A percentile compares a stretch with the other conserved stretches of the same genome.
phyloP scores from a whole-genome alignment of 2,329 filamentous ascomycete genomes.

The Pseudocercospora fuligena region DNA sequence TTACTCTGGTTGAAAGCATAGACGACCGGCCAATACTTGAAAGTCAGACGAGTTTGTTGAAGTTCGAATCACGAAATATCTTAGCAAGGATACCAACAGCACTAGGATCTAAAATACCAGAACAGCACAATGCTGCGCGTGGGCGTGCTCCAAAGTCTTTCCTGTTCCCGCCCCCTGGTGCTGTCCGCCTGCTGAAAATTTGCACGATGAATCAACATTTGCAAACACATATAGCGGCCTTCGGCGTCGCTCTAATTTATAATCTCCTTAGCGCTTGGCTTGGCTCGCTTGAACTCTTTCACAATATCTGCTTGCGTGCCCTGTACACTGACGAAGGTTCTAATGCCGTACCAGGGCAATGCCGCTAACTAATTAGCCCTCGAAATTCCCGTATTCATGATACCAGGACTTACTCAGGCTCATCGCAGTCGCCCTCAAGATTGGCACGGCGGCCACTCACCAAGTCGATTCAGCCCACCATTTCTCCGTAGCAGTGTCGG shows the following conservation, averaged over 20 bases:
- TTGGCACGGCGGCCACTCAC: no score
- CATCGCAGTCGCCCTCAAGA: no score
- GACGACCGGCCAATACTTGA: background rate
- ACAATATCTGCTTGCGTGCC: no score
- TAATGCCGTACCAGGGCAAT: no score
- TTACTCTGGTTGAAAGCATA: slow-evolving; percentile 1
- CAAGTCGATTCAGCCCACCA: no score
- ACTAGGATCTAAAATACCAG: background rate
- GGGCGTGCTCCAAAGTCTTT: background rate
- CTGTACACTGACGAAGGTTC: no score
- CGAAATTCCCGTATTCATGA: no score
- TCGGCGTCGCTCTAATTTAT: background rate
- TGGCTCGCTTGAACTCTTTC: no score
- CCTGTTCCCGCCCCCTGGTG: background rate
- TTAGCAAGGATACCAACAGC: slow-evolving; percentile 1
- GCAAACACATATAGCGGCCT: background rate
- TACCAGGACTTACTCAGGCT: no score
- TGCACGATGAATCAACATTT: background rate
- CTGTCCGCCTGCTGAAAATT: background rate
- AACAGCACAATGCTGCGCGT: background rate
- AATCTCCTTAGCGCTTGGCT: no score
- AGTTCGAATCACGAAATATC: background rate
- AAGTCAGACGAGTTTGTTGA: background rate
- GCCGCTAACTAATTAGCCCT: no score
- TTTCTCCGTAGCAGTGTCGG: no score